These are phyloP conservation scores for Cystobasidiaceae sp. DNA, from an alignment of 1,284 basidiomycete genomes.

Conservation along the genomic window DNA sequence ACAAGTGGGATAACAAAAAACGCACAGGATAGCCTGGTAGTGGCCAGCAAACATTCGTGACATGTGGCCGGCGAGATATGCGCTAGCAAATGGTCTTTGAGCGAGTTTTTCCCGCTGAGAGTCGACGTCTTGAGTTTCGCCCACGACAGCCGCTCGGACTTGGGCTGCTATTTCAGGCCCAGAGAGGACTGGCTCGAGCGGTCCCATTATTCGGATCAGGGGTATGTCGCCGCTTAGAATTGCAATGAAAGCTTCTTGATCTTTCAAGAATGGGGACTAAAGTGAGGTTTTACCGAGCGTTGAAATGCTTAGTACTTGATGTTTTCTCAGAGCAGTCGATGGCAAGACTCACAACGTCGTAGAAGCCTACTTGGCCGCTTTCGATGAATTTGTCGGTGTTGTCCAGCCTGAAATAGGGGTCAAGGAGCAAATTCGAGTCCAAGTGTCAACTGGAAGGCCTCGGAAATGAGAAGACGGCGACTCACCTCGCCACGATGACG, in stretches of 20 bases:
- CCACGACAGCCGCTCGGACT: not conserved
- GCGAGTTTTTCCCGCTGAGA: not conserved
- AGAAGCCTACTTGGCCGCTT: not conserved
- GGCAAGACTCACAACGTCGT: not conserved
- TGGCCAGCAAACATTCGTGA: conserved; percentile 7
- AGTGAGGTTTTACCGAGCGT: not conserved
- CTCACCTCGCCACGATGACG: conserved; percentile 5
- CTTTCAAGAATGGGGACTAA: conserved; percentile 12
- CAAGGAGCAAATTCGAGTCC: not conserved
- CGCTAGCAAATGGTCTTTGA: not conserved
- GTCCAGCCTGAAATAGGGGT: not conserved
- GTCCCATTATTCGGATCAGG: not conserved
- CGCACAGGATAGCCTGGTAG: conserved; percentile 18
- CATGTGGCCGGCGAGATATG: not conserved
- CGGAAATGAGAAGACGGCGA: not conserved
- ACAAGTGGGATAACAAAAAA: not conserved
- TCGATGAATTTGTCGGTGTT: not conserved
- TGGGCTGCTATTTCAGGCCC: not conserved
- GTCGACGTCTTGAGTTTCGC: not conserved
- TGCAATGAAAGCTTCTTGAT: conserved; percentile 17
- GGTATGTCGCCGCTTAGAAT: conserved; percentile 5
- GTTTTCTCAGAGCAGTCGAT: not conserved
- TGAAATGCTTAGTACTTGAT: not conserved
- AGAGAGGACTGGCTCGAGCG: conserved; percentile 7
- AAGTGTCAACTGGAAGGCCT: too few species aligned